Evolutionary conservation across 2,329 filamentous ascomycete species (phyloP).

Genomic region (Penicillium concentricum): DNA sequence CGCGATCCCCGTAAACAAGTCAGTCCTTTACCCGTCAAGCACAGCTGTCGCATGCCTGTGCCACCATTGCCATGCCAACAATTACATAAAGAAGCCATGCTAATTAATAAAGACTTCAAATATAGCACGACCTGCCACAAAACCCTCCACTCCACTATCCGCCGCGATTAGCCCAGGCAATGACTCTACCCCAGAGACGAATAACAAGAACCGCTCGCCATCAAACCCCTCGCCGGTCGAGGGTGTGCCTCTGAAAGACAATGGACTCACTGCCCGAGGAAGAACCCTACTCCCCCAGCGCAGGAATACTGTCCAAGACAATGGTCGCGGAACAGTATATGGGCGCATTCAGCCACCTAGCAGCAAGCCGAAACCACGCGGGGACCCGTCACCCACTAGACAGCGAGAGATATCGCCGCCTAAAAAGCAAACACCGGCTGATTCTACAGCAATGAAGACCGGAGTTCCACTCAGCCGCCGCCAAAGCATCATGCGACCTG

Average conservation of each 20-base stretch:
- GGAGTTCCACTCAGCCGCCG: constrained; percentile 21
- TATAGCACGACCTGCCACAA: constrained; percentile 24
- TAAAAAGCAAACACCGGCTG: constrained; percentile 10
- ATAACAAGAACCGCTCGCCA: constrained; percentile 8
- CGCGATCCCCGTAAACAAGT: constrained; percentile 37
- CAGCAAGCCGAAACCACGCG: constrained; percentile 16
- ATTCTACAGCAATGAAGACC: not conserved
- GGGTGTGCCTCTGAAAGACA: constrained; percentile 11
- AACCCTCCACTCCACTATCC: not conserved
- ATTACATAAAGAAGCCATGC: not conserved
- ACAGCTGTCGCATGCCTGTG: constrained; percentile 16
- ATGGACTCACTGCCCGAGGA: constrained; percentile 20
- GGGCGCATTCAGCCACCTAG: constrained; percentile 22
- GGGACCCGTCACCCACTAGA: constrained; percentile 17
- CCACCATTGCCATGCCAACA: not conserved
- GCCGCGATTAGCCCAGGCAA: constrained; percentile 14
- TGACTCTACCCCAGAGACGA: constrained; percentile 10
- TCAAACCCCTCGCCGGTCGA: constrained; percentile 16
- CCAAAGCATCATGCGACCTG: constrained; percentile 33
- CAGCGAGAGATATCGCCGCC: not conserved
- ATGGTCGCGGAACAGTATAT: constrained; percentile 14
- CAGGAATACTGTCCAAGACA: constrained; percentile 20
- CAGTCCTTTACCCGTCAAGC: constrained; percentile 14
- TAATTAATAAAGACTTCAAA: constrained; percentile 21
- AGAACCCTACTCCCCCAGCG: constrained; percentile 36